Evolutionary conservation across 805 yeast species (phyloP), one percentile per base, ranked within the genome.

Genomic region (Brettanomyces naardenensis): DNA sequence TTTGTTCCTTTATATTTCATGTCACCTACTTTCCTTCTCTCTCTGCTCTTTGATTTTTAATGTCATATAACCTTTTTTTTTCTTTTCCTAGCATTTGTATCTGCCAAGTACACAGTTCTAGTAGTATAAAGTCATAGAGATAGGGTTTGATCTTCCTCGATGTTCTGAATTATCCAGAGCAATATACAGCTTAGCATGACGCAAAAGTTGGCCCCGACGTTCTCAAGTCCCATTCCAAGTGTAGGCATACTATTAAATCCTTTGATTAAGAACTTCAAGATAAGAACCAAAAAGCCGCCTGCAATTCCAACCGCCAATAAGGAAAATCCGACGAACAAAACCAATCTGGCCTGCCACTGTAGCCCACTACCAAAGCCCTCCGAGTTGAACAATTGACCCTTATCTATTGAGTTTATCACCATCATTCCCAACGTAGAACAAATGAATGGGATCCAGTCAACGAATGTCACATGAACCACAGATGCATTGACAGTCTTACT

Each of bases 121-220:
- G n/a, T n/a, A n/a, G n/a, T n/a, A n/a, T n/a, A n/a, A n/a, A 23
- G 26, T 47, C 37, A 60, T 26, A 60, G 42, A 33, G 95, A 82
- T 58, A 92, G 90, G 45, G 94, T 83, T 62, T 89, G 90, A 60
- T 90, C 97, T 54, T 92, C 97, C 59, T 92, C 97, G 42, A 88
- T 80, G 58, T 88, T 92, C 58, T 90, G 97, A 18, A 95, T 87
- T 38, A 90, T 66, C 98, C 98, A 92, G 51, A 92, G 65, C 6
- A 80, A 69, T 33, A 86, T 76, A 60, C 97, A 89, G 65, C 97
- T 87, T 49, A 86, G 63, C 87, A 90, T 83, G 26, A 90, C 75
- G 44, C 81, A 68, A 6, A 75, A 73, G 52, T 89, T 87, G 32
- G 86, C 78, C 18, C 82, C 72, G 29, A 92, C 89, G 61, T 90